These are phyloP conservation scores for Ceratobasidium sp. DNA, from an alignment of 1,284 basidiomycete genomes.

Conservation along the genomic window DNA sequence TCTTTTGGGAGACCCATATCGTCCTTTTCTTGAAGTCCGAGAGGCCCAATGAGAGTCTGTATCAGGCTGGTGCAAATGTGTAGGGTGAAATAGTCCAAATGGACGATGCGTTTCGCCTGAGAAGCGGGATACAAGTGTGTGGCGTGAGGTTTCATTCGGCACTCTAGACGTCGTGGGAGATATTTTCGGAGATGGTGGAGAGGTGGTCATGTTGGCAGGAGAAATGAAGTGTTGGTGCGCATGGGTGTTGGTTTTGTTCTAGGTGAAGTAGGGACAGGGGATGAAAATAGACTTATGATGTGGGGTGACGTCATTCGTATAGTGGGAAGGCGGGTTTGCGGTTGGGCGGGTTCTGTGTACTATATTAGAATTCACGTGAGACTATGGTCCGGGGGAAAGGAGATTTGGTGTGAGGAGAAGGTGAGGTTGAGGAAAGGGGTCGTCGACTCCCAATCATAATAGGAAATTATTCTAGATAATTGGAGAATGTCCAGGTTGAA, in stretches of 20 bases:
- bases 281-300: slow-evolving; percentile 22
- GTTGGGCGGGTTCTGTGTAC: too few species aligned
- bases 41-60: neutral
- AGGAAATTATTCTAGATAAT: too few species aligned
- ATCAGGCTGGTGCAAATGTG: slow-evolving; percentile 1
- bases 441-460: too few species aligned
- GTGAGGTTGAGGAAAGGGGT: too few species aligned
- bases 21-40: slow-evolving; percentile 4
- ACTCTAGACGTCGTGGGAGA: too few species aligned
- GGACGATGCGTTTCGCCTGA: neutral
- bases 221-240: neutral
- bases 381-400: too few species aligned
- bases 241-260: too few species aligned
- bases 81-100: slow-evolving; percentile 8
- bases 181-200: neutral
- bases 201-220: too few species aligned
- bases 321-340: neutral
- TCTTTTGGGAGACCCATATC: neutral
- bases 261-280: neutral
- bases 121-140: too few species aligned
- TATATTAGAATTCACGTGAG: too few species aligned
- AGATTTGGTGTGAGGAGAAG: too few species aligned
- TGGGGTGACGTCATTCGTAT: neutral
- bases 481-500: too few species aligned
- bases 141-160: neutral